Evolutionary conservation across 768 basidiomycete genomes (phyloP), one percentile per base, ranked within the genome.

Genomic region (Tricholoma matsutake): DNA sequence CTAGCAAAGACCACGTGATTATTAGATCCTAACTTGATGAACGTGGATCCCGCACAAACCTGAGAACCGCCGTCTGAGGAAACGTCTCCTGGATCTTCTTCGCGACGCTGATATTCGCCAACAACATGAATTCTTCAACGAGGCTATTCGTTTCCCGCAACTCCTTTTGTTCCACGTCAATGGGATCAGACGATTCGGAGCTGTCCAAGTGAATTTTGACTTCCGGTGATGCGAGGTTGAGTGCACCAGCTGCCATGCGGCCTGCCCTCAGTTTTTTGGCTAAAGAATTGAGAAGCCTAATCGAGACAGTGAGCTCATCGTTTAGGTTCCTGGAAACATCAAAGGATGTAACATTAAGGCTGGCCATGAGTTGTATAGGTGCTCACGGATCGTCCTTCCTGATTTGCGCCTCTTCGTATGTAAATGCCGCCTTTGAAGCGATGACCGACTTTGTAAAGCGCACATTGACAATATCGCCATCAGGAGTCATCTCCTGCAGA

Each of bases 121-220:
- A 86, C 64, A 99, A 78, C 97, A 99, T 99, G 76, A 99, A 98
- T 73, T 98, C 97, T 73, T 99, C 97, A 1, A 98, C 97, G 6
- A 98, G 77, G 64, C 92, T 94, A 71, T 98, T 98, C 8, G 97
- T 99, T 76, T 98, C 96, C 29, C 84, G 78, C 69, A 91, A 71
- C 68, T 93, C 89, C 72, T 98, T 98, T 72, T 96, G 94, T 75
- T 98, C 94, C 9, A 99, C 96, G 63, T 98, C 96, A 63, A 98
- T 92, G 0, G 96, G 96, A 65, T 97, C 95, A 2, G 94, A 91
- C 0, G 91, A 92, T 72, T 98, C 97, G 1, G 94, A 81, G 64
- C 90, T 93, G 68, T 97, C 93, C 14, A 98, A 80, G 65, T 98
- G 88, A 63, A 99, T 98, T 73, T 96, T 98, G 73, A 99, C 92